Percentiles rank a stretch among this genome's conserved stretches.
These are phyloP conservation scores for Zarea fungicola DNA, from an alignment of 2,329 filamentous ascomycete species.

Conservation along the genomic window DNA sequence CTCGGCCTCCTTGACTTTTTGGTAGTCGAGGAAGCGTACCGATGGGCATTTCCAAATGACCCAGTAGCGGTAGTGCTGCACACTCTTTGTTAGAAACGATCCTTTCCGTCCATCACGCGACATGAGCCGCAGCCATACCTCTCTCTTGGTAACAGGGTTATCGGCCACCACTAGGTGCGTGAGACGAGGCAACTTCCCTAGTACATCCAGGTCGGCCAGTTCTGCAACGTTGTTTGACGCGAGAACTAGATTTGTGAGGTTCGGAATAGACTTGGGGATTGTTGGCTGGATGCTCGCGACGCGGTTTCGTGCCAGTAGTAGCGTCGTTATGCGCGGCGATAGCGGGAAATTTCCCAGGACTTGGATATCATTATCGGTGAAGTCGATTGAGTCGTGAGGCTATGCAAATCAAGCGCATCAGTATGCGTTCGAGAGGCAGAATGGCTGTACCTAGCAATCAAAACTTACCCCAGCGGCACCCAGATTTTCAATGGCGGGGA, in stretches of 20 bases:
- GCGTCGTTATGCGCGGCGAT: constrained; percentile 77
- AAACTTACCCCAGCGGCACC: constrained; percentile 81
- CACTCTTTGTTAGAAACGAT: background rate
- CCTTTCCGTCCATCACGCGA: background rate
- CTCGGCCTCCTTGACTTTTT: constrained; percentile 85
- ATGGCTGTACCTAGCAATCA: constrained; percentile 6
- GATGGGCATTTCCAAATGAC: constrained; percentile 79
- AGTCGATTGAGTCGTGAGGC: constrained; percentile 95
- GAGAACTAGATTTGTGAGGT: constrained; percentile 75
- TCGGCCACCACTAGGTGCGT: constrained; percentile 78
- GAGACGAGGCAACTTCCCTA: constrained; percentile 62
- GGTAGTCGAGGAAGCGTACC: constrained; percentile 87
- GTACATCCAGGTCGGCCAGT: constrained; percentile 80
- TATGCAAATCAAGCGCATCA: constrained; percentile 30
- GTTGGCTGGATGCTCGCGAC: constrained; percentile 74
- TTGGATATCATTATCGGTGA: constrained; percentile 96
- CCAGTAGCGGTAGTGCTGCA: constrained; percentile 86
- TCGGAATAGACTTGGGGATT: constrained; percentile 71
- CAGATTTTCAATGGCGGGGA: constrained; percentile 94
- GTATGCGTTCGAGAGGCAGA: constrained; percentile 3
- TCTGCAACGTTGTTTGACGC: constrained; percentile 78
- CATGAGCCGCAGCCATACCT: constrained; percentile 60
- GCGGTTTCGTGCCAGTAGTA: constrained; percentile 87
- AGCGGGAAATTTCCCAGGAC: constrained; percentile 88
- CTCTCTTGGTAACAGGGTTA: constrained; percentile 87